Evolutionary conservation across 78 protist species (phyloP).

Genomic region (Dictyostelium firmibasis): DNA sequence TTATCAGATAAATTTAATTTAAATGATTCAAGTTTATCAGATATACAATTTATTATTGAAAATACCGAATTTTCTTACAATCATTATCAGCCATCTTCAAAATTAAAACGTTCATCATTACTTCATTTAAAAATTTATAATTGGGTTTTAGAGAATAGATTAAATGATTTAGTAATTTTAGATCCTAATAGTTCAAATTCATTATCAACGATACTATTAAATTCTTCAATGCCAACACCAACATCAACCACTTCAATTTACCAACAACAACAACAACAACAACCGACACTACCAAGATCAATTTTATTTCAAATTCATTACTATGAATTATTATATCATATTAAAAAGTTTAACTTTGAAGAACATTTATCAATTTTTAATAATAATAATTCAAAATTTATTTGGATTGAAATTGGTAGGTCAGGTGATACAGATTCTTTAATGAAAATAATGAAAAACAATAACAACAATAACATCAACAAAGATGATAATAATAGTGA

Average conservation of each 20-base stretch:
- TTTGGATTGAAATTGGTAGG: not conserved
- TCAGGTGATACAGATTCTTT: not conserved
- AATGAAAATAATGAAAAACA: not conserved
- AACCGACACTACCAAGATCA: not conserved
- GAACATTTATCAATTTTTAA: not conserved
- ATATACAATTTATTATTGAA: not conserved
- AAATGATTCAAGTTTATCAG: not conserved
- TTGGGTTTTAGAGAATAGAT: not conserved
- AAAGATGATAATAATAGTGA: not conserved
- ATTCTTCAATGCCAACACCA: not conserved
- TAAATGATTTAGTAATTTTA: not conserved
- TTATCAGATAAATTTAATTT: not conserved
- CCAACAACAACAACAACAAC: not conserved
- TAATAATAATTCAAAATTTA: not conserved
- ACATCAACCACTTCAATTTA: not conserved
- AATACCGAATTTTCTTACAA: not conserved
- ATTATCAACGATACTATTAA: not conserved
- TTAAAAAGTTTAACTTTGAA: not conserved
- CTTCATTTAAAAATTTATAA: not conserved
- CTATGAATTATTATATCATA: not conserved
- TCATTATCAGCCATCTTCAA: not conserved
- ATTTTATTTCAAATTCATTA: not conserved
- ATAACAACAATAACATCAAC: no score
- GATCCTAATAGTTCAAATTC: not conserved
- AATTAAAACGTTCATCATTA: not conserved